A percentile compares a stretch with the other conserved stretches of the same genome.
Evolutionary conservation across 495 filamentous ascomycete genomes (phyloP).

Genomic region (Talaromyces trachyspermus): DNA sequence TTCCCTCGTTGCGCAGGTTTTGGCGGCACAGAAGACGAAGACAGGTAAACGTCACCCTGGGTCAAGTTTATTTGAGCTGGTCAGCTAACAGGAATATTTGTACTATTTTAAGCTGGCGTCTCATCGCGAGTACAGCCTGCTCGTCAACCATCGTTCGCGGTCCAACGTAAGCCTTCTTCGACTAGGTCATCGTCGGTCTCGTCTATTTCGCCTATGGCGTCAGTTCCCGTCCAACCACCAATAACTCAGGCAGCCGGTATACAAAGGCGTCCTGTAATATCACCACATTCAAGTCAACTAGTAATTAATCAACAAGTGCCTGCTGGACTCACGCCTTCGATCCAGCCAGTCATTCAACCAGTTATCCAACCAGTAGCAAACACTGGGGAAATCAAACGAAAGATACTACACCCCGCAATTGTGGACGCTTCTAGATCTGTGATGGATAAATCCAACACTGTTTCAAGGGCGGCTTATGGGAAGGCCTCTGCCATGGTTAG

Average conservation of each 20-base stretch:
- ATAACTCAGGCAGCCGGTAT: neutral
- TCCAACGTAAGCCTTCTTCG: neutral
- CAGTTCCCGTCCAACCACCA: neutral
- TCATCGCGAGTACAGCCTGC: neutral
- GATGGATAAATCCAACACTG: neutral
- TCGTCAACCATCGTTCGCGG: neutral
- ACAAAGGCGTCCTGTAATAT: neutral
- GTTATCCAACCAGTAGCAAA: neutral
- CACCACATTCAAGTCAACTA: neutral
- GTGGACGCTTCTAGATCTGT: neutral
- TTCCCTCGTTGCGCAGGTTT: neutral
- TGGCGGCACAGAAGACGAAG: slow-evolving; percentile 5
- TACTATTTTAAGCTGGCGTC: neutral
- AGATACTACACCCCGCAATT: neutral
- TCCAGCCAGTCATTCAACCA: neutral
- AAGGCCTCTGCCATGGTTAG: slow-evolving; percentile 6
- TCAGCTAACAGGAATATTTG: neutral
- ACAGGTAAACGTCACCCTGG: neutral
- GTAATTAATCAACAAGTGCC: neutral
- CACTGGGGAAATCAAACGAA: neutral
- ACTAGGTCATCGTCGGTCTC: slow-evolving; percentile 2
- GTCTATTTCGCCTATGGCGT: neutral
- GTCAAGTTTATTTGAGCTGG: neutral
- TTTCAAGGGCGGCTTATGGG: neutral
- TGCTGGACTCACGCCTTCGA: neutral